Conservation (phyloP, 2,329 filamentous ascomycete species). For the Dactylellina cionopaga region DNA sequence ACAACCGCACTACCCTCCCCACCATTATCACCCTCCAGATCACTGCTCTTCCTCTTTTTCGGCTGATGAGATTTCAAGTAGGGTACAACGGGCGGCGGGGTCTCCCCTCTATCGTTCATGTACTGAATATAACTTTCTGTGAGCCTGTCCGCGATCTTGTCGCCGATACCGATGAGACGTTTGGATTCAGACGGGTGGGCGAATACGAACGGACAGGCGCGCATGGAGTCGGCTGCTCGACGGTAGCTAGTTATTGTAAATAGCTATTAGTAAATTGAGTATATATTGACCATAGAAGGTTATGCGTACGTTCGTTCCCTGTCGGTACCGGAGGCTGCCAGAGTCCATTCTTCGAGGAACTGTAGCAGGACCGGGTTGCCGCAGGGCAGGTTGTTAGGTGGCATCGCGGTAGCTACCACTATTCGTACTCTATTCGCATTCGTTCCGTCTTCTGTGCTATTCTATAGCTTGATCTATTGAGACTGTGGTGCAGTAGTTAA, state of each 20-base stretch:
- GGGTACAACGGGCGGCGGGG: slow-evolving; percentile 52
- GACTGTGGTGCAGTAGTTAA: background rate
- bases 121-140: slow-evolving; percentile 64
- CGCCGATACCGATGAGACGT: slow-evolving; percentile 77
- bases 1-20: background rate
- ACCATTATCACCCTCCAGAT: background rate
- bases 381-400: slow-evolving; percentile 59
- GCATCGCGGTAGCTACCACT: background rate
- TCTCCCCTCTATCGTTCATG: slow-evolving; percentile 50
- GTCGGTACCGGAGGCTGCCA: slow-evolving; percentile 67
- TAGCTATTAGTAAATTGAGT: background rate
- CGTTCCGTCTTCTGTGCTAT: background rate
- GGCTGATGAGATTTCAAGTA: slow-evolving; percentile 15
- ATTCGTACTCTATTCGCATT: too few relatives aligned
- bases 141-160: slow-evolving; percentile 75
- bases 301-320: slow-evolving; percentile 30
- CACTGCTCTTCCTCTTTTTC: slow-evolving; percentile 20
- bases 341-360: slow-evolving; percentile 82
- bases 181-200: slow-evolving; percentile 77
- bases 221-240: slow-evolving; percentile 79
- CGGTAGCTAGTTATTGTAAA: slow-evolving; percentile 68
- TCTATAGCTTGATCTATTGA: background rate
- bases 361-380: slow-evolving; percentile 76
- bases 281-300: background rate
- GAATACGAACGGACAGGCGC: slow-evolving; percentile 76